A percentile compares a stretch with the other conserved stretches of the same genome.
Evolutionary conservation across 108 stramenopile genomes (phyloP).

Genomic region (Pseudonitzschia multistriata): DNA sequence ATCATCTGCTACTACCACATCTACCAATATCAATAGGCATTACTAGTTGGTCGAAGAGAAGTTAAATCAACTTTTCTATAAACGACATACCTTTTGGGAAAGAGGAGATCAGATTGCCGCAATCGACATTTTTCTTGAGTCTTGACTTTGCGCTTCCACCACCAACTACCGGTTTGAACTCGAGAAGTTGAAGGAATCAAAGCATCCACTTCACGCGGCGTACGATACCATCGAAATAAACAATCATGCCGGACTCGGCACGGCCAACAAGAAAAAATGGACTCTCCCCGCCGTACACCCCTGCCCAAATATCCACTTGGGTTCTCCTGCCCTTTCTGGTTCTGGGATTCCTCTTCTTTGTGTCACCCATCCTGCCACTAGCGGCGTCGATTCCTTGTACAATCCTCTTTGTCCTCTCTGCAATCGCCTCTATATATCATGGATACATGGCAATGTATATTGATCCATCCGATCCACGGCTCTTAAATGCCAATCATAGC

Average conservation of each 20-base stretch:
- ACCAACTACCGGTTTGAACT: too few species aligned
- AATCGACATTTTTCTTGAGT: too few species aligned
- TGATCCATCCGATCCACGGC: conserved; percentile 45
- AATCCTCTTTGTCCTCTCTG: conserved; percentile 37
- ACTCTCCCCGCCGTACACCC: conserved; percentile 54
- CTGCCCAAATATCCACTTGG: conserved; percentile 82
- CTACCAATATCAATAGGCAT: too few species aligned
- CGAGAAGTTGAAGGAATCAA: too few species aligned
- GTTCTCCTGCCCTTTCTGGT: conserved; percentile 56
- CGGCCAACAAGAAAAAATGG: conserved; percentile 57
- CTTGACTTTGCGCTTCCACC: too few species aligned
- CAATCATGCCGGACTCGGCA: neutral
- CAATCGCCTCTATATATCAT: conserved; percentile 42
- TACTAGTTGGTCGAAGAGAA: too few species aligned
- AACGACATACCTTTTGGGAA: too few species aligned
- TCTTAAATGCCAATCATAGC: conserved; percentile 15
- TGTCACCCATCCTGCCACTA: conserved; percentile 58
- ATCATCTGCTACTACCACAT: too few species aligned
- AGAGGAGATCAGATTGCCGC: too few species aligned
- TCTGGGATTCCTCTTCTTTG: conserved; percentile 61
- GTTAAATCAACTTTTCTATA: too few species aligned
- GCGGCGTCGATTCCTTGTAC: conserved; percentile 64
- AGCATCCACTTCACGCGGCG: too few species aligned
- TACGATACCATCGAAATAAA: too few species aligned
- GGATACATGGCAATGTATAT: conserved; percentile 58